phyloP scores from a whole-genome alignment of 345 rosid species.

The Sisymbrium altissimum region DNA sequence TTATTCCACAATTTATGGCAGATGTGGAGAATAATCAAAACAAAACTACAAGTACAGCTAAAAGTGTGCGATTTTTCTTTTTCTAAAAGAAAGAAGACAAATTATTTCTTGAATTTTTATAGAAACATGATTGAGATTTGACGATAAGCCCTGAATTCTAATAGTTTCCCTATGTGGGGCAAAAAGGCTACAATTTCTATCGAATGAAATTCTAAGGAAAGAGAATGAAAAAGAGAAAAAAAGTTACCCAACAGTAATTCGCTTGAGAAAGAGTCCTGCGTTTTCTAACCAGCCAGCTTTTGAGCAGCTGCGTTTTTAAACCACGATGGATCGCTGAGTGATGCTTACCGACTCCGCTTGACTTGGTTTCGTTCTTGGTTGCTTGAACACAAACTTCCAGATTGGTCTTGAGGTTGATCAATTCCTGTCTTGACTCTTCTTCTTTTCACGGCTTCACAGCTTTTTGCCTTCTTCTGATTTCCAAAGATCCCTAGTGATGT shows the following conservation, averaged over 20 bases:
- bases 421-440: conserved; percentile 12
- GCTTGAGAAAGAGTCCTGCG: neutral
- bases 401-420: neutral
- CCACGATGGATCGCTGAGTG: conserved; percentile 7
- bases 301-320: neutral
- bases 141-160: conserved; percentile 17
- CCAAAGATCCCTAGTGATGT: conserved; percentile 11
- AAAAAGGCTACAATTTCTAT: conserved; percentile 3
- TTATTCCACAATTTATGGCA: neutral
- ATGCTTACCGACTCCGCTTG: conserved; percentile 9
- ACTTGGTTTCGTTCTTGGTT: conserved; percentile 12
- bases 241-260: conserved; percentile 3
- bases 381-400: neutral
- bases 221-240: neutral
- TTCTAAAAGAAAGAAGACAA: neutral
- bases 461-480: conserved; percentile 10
- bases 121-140: conserved; percentile 19
- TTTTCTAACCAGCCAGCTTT: neutral
- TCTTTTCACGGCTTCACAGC: conserved; percentile 16
- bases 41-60: neutral
- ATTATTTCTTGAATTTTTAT: conserved; percentile 3
- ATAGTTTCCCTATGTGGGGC: neutral
- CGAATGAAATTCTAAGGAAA: neutral
- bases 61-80: neutral
- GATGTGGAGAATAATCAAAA: too few relatives aligned